These are phyloP conservation scores for Epichloe sibirici DNA, from an alignment of 2,329 filamentous ascomycete genomes.

Conservation along the genomic window DNA sequence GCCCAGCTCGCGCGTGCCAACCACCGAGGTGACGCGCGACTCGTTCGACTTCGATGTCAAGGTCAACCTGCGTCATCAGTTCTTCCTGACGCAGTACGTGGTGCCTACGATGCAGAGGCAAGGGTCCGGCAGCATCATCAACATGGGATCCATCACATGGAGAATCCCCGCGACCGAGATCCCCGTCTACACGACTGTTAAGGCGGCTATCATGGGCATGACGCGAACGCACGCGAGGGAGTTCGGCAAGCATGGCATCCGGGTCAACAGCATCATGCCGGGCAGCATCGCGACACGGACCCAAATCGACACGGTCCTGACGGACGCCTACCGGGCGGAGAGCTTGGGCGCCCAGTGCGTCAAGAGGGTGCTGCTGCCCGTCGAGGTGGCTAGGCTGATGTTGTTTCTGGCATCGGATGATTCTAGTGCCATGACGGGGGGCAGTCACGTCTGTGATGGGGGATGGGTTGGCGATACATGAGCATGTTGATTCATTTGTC, in stretches of 20 bases:
- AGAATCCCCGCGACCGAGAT: conserved; percentile 28
- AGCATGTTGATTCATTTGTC: neutral
- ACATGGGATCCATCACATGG: conserved; percentile 39
- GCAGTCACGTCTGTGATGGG: conserved; percentile 23
- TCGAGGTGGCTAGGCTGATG: conserved; percentile 33
- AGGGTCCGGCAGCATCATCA: conserved; percentile 38
- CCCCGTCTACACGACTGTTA: conserved; percentile 38
- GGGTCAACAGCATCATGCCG: conserved; percentile 38
- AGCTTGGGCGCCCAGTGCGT: conserved; percentile 29
- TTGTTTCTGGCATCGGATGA: conserved; percentile 34
- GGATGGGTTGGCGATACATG: conserved; percentile 15
- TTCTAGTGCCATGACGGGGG: conserved; percentile 33
- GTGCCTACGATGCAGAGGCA: conserved; percentile 42
- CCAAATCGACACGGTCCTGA: conserved; percentile 31
- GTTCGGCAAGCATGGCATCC: conserved; percentile 33
- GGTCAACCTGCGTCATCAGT: conserved; percentile 30
- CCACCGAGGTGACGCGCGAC: conserved; percentile 25
- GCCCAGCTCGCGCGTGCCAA: conserved; percentile 15
- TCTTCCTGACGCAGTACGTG: conserved; percentile 63
- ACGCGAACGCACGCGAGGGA: conserved; percentile 43
- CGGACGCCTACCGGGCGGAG: conserved; percentile 25
- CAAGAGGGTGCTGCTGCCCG: conserved; percentile 27
- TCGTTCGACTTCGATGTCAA: conserved; percentile 31
- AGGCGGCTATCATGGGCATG: conserved; percentile 43
- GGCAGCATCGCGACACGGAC: conserved; percentile 33